phyloP scores from a whole-genome alignment of 176 grass and related monocot species.

The Zoysia japonica region DNA sequence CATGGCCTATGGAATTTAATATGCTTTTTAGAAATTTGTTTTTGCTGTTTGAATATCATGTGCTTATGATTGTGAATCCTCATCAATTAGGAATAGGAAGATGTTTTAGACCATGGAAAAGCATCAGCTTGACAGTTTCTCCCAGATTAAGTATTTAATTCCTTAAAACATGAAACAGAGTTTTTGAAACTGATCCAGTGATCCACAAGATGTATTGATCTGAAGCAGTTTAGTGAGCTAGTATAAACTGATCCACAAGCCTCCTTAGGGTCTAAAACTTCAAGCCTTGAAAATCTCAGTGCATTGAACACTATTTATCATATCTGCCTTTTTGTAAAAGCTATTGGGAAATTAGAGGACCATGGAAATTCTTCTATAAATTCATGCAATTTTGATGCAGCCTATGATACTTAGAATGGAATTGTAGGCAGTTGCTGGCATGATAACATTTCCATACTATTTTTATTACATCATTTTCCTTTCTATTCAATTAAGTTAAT shows the following conservation, averaged over 20 bases:
- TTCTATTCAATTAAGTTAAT: slow-evolving; percentile 14
- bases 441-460: neutral
- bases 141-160: too few relatives aligned
- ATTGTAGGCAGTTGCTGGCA: neutral
- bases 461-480: slow-evolving; percentile 18
- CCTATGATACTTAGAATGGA: neutral
- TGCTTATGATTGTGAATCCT: slow-evolving; percentile 17
- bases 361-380: neutral
- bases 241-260: too few relatives aligned
- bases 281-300: neutral
- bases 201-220: too few relatives aligned
- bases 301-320: neutral
- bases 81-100: neutral
- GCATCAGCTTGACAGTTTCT: too few relatives aligned
- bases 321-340: neutral
- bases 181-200: too few relatives aligned
- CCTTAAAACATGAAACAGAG: too few relatives aligned
- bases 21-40: neutral
- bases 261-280: too few relatives aligned
- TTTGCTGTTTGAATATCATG: neutral
- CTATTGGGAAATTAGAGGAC: neutral
- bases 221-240: too few relatives aligned
- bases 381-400: slow-evolving; percentile 7
- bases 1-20: neutral
- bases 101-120: neutral